Conservation (phyloP, 2,329 filamentous ascomycete species). For the Onygenales sp. region DNA sequence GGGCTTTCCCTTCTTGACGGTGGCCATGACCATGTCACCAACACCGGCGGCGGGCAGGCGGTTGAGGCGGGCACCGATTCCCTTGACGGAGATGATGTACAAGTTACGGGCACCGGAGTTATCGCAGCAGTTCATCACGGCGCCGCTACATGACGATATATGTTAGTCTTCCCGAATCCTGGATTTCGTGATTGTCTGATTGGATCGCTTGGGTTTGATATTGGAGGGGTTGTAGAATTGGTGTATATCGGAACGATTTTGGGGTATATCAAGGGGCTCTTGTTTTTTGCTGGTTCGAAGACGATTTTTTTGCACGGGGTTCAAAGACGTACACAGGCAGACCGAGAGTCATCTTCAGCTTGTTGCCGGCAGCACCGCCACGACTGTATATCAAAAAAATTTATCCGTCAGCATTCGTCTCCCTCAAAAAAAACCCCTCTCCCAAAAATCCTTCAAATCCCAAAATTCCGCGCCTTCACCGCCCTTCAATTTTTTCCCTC, state of each 20-base stretch:
- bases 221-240: neutral
- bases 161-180: neutral
- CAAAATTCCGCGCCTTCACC: slow-evolving; percentile 1
- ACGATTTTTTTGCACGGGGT: neutral
- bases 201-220: neutral
- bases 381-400: slow-evolving; percentile 39
- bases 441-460: neutral
- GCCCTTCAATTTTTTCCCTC: neutral
- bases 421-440: neutral
- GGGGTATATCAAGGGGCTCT: neutral
- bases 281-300: neutral
- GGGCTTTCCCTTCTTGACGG: slow-evolving; percentile 99
- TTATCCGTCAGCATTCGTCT: slow-evolving; percentile 9
- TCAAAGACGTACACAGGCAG: slow-evolving; percentile 82
- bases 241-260: neutral
- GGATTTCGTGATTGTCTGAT: neutral
- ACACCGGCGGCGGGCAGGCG: slow-evolving; percentile 94
- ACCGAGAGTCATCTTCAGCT: slow-evolving; percentile 99
- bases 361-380: slow-evolving; percentile 95
- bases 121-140: slow-evolving; percentile 99
- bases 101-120: slow-evolving; percentile 98
- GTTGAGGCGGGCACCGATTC: slow-evolving; percentile 95
- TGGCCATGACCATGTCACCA: slow-evolving; percentile 99
- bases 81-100: slow-evolving; percentile 99
- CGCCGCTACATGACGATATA: slow-evolving; percentile 55